A percentile compares a stretch with the other conserved stretches of the same genome.
These are phyloP conservation scores for Kodamaea jinghongensis DNA, from an alignment of 805 yeast genomes.

Conservation along the genomic window DNA sequence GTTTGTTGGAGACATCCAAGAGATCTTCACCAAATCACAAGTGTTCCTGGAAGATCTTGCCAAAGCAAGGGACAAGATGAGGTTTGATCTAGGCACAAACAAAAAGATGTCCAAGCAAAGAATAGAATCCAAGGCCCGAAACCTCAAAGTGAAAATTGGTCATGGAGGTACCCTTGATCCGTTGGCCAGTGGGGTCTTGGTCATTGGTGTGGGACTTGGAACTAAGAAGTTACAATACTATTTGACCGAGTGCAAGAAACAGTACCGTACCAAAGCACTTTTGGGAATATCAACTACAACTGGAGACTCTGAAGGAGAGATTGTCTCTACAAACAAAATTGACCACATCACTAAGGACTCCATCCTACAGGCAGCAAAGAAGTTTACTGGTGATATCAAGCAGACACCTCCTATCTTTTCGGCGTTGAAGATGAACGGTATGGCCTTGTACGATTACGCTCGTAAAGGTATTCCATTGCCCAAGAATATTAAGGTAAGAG, in stretches of 20 bases:
- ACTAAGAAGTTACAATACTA: constrained; percentile 77
- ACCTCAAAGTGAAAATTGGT: constrained; percentile 79
- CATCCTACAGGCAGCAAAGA: constrained; percentile 48
- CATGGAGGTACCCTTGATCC: constrained; percentile 99
- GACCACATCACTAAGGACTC: constrained; percentile 55
- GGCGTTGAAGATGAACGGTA: constrained; percentile 92
- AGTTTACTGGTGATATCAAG: constrained; percentile 74
- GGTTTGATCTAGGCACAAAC: constrained; percentile 36
- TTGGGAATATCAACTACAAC: constrained; percentile 91
- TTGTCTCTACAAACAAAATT: constrained; percentile 55
- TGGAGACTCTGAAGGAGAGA: constrained; percentile 88
- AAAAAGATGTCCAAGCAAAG: constrained; percentile 44
- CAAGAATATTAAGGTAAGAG: constrained; percentile 71
- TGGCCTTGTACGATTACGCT: constrained; percentile 91
- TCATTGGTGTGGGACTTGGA: constrained; percentile 89
- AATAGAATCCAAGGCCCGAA: constrained; percentile 49
- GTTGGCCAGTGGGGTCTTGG: constrained; percentile 88
- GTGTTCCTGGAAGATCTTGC: constrained; percentile 55
- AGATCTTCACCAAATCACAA: constrained; percentile 55
- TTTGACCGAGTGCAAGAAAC: constrained; percentile 70
- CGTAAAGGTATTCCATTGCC: constrained; percentile 85
- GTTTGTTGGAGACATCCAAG: constrained; percentile 65
- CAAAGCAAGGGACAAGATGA: constrained; percentile 46
- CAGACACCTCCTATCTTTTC: constrained; percentile 96
- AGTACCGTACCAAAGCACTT: constrained; percentile 79